Percentiles rank a stretch among this genome's conserved stretches.
Evolutionary conservation across 2,329 filamentous ascomycete species (phyloP).

Genomic region (Aspergillus chevalieri): DNA sequence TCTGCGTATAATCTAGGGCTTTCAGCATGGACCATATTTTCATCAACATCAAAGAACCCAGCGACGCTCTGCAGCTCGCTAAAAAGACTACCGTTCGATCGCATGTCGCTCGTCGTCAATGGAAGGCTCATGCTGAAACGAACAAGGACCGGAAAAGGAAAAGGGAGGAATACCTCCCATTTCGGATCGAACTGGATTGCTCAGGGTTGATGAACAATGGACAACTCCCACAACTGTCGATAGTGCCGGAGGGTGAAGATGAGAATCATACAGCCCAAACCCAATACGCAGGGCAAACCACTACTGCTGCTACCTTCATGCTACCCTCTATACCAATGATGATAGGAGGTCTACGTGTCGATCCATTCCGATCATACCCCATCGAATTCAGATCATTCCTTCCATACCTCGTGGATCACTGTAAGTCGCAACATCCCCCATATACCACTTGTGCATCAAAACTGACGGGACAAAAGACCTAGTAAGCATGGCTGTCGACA

Average conservation of each 20-base stretch:
- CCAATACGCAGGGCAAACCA: too few species aligned
- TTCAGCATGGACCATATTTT: slow-evolving; percentile 16
- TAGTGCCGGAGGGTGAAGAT: not conserved
- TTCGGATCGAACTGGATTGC: not conserved
- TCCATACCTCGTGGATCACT: slow-evolving; percentile 27
- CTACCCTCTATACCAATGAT: slow-evolving; percentile 8
- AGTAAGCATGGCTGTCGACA: slow-evolving; percentile 35
- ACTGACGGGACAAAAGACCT: slow-evolving; percentile 20
- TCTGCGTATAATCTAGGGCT: too few species aligned
- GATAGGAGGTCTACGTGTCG: slow-evolving; percentile 21
- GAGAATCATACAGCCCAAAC: not conserved
- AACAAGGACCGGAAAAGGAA: slow-evolving; percentile 1
- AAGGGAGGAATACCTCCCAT: not conserved
- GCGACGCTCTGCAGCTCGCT: slow-evolving; percentile 19
- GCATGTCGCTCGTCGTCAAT: slow-evolving; percentile 22
- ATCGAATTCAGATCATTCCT: slow-evolving; percentile 31
- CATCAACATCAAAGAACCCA: slow-evolving; percentile 20
- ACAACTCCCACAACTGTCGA: not conserved
- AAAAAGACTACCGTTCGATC: slow-evolving; percentile 20
- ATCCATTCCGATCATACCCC: slow-evolving; percentile 32
- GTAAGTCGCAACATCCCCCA: slow-evolving; percentile 17
- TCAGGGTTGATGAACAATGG: not conserved
- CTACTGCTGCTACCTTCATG: too few species aligned
- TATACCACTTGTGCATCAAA: not conserved
- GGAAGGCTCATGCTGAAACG: slow-evolving; percentile 7